These are phyloP conservation scores for Alternaria metachromatica DNA, from an alignment of 2,329 filamentous ascomycete species.

Conservation along the genomic window DNA sequence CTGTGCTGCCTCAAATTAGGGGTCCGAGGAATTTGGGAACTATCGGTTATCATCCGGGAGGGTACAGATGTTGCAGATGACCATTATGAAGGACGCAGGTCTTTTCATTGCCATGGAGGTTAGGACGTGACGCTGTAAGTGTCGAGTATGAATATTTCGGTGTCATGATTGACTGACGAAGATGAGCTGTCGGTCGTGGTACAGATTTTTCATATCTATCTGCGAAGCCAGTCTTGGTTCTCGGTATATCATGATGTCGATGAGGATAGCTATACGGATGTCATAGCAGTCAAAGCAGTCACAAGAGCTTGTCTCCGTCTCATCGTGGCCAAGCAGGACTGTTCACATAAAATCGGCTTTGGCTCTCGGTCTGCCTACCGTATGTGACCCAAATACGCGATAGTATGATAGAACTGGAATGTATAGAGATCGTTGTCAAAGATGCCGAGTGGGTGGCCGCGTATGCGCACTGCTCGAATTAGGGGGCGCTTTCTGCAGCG, in stretches of 20 bases:
- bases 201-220: too few species aligned
- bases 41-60: too few species aligned
- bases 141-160: too few species aligned
- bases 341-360: not conserved
- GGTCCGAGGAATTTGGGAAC: too few species aligned
- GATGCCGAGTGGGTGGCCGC: not conserved
- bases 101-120: too few species aligned
- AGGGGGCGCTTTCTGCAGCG: not conserved
- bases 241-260: too few species aligned
- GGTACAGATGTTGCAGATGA: too few species aligned
- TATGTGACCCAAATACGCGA: fast-evolving
- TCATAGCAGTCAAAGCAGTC: not conserved
- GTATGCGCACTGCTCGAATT: not conserved
- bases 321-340: not conserved
- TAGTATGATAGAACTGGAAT: not conserved
- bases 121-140: too few species aligned
- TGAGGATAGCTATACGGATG: not conserved
- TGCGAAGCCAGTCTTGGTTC: fast-evolving
- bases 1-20: not conserved
- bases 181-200: too few species aligned
- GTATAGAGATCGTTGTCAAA: not conserved
- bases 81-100: too few species aligned
- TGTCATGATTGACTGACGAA: too few species aligned
- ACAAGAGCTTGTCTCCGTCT: fast-evolving
- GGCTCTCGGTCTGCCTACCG: not conserved